phyloP scores from a whole-genome alignment of 208 protist genomes.

The Wallacemonas sp. region DNA sequence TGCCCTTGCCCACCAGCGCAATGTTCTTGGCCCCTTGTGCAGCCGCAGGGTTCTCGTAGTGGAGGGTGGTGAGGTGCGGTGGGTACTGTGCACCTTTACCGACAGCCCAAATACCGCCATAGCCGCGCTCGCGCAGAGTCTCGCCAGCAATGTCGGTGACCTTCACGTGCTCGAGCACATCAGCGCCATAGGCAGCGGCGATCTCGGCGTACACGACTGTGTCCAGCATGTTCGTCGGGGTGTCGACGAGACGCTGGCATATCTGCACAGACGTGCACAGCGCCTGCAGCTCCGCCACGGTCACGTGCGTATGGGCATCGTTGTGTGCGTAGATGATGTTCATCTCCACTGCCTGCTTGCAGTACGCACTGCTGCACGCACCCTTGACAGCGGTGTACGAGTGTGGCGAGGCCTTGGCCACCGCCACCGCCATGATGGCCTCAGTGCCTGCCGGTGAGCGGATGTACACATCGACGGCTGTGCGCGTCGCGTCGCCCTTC shows the following conservation, averaged over 20 bases:
- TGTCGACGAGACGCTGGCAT: slow-evolving; percentile 81
- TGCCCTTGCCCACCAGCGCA: slow-evolving; percentile 81
- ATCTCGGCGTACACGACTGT: slow-evolving; percentile 72
- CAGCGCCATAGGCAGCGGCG: slow-evolving; percentile 37
- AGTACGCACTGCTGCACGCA: slow-evolving; percentile 31
- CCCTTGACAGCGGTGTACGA: slow-evolving; percentile 55
- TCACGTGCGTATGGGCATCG: slow-evolving; percentile 23
- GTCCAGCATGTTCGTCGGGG: slow-evolving; percentile 72
- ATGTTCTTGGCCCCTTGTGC: slow-evolving; percentile 40
- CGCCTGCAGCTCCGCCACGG: slow-evolving; percentile 42
- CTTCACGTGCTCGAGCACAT: slow-evolving; percentile 38
- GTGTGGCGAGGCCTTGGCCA: slow-evolving; percentile 47
- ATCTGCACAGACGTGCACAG: slow-evolving; percentile 70
- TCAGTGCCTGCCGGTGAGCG: slow-evolving; percentile 37
- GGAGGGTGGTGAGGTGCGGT: slow-evolving; percentile 67
- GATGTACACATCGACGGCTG: slow-evolving; percentile 51
- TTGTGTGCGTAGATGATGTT: slow-evolving; percentile 35
- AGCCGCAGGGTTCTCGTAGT: slow-evolving; percentile 49
- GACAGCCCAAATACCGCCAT: slow-evolving; percentile 75
- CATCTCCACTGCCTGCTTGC: not conserved
- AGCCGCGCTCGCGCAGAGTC: slow-evolving; percentile 59
- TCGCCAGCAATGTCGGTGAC: slow-evolving; percentile 64
- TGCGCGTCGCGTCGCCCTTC: slow-evolving; percentile 9
- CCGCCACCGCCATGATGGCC: slow-evolving; percentile 40
- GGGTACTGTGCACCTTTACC: slow-evolving; percentile 63